phyloP scores from a whole-genome alignment of 2,329 filamentous ascomycete genomes.

The Cladophialophora chaetospira region DNA sequence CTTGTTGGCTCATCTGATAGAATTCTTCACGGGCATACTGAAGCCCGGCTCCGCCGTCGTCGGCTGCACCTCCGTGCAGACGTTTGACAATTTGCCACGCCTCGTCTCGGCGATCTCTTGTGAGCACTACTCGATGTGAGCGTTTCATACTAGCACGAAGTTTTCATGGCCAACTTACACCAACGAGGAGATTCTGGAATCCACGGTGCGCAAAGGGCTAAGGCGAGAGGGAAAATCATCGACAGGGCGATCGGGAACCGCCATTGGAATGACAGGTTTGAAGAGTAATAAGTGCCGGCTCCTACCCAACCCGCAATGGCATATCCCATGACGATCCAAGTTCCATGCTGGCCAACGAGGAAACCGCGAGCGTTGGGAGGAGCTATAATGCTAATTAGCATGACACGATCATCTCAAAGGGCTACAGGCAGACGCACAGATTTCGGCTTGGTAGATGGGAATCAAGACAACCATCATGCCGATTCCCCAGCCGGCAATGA shows the following conservation, averaged over 20 bases:
- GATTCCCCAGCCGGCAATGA: constrained; percentile 26
- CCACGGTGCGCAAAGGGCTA: constrained; percentile 46
- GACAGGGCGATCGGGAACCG: constrained; percentile 49
- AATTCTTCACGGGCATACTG: constrained; percentile 29
- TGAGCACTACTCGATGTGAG: constrained; percentile 34
- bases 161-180: constrained; percentile 38
- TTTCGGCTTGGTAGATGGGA: constrained; percentile 25
- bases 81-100: constrained; percentile 47
- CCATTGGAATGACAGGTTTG: constrained; percentile 47
- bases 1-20: constrained; percentile 30
- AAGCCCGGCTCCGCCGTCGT: constrained; percentile 13
- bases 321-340: constrained; percentile 52
- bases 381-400: constrained; percentile 6
- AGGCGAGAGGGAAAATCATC: constrained; percentile 43
- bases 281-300: constrained; percentile 49
- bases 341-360: constrained; percentile 50
- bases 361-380: constrained; percentile 41
- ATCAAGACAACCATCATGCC: constrained; percentile 27
- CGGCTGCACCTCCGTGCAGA: constrained; percentile 38
- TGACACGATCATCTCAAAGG: not conserved
- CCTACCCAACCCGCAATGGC: constrained; percentile 50
- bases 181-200: constrained; percentile 53
- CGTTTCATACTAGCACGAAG: not conserved
- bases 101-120: constrained; percentile 49
- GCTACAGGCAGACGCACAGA: constrained; percentile 36